Percentiles rank a stretch among this genome's conserved stretches.
phyloP scores from a whole-genome alignment of 805 yeast species.

The Nakazawaea populi region DNA sequence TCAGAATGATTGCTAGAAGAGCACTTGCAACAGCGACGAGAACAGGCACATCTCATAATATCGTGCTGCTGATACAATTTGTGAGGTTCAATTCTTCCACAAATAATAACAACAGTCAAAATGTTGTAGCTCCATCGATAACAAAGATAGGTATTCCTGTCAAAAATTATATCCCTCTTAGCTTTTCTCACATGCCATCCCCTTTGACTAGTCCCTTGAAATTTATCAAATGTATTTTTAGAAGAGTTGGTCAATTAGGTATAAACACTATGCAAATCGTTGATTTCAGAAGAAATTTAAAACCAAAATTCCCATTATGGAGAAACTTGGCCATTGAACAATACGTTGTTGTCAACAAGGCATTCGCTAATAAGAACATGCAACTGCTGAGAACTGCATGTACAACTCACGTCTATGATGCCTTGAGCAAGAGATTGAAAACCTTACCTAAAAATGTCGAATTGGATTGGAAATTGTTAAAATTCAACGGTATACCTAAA shows the following conservation, averaged over 20 bases:
- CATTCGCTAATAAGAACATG: conserved; percentile 62
- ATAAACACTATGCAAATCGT: conserved; percentile 54
- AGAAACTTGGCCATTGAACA: conserved; percentile 77
- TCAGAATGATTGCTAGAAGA: neutral
- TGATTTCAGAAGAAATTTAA: conserved; percentile 39
- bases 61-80: neutral
- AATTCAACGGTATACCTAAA: conserved; percentile 67
- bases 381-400: conserved; percentile 36
- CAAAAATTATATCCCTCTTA: conserved; percentile 44
- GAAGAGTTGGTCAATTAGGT: conserved; percentile 63
- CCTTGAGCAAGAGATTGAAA: conserved; percentile 44
- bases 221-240: conserved; percentile 40
- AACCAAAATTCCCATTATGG: conserved; percentile 72
- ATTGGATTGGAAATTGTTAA: conserved; percentile 72
- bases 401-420: conserved; percentile 59
- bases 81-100: neutral
- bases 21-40: neutral
- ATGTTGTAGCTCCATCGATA: conserved; percentile 23
- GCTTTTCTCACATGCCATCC: conserved; percentile 39
- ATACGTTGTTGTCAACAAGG: conserved; percentile 72
- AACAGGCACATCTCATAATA: neutral
- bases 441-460: conserved; percentile 52
- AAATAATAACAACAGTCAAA: neutral
- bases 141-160: conserved; percentile 29
- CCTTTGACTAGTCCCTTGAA: conserved; percentile 33